Conservation (phyloP, 257 asterid genomes). For the Misopates orontium region DNA sequence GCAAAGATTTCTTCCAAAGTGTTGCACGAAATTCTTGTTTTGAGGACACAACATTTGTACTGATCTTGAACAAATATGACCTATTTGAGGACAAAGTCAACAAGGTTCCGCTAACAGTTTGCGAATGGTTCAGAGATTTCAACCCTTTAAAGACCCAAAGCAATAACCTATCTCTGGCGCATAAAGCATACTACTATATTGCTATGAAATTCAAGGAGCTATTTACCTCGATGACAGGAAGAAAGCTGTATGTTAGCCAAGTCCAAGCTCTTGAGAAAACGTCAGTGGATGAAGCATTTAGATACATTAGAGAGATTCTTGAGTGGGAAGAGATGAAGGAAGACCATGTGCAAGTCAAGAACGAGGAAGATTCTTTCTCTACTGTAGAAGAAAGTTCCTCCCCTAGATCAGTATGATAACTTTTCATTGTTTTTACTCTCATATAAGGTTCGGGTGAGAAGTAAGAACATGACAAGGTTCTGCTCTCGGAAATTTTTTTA, state of each 20-base stretch:
- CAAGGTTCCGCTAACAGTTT: conserved; percentile 58
- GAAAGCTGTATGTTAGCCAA: conserved; percentile 88
- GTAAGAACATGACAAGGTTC: too few species aligned
- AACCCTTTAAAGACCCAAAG: conserved; percentile 65
- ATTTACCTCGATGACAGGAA: conserved; percentile 59
- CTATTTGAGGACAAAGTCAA: conserved; percentile 75
- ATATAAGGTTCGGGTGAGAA: too few species aligned
- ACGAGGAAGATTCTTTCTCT: conserved; percentile 73
- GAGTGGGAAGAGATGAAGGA: conserved; percentile 93
- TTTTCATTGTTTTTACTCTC: too few species aligned
- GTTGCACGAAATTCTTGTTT: conserved; percentile 75
- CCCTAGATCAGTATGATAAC: too few species aligned
- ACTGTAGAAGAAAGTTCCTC: too few species aligned
- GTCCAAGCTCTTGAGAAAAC: conserved; percentile 72
- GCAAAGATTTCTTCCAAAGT: conserved; percentile 70
- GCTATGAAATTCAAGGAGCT: conserved; percentile 96
- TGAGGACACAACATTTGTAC: conserved; percentile 72
- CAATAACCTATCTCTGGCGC: conserved; percentile 76
- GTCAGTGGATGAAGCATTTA: conserved; percentile 83
- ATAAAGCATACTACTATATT: conserved; percentile 79
- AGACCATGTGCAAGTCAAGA: conserved; percentile 42
- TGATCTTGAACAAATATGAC: conserved; percentile 84
- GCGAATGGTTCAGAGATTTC: conserved; percentile 86
- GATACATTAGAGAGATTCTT: conserved; percentile 78
- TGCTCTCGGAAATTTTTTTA: too few species aligned